Evolutionary conservation across 345 rosid species (phyloP).

Genomic region (Syzygium grande): DNA sequence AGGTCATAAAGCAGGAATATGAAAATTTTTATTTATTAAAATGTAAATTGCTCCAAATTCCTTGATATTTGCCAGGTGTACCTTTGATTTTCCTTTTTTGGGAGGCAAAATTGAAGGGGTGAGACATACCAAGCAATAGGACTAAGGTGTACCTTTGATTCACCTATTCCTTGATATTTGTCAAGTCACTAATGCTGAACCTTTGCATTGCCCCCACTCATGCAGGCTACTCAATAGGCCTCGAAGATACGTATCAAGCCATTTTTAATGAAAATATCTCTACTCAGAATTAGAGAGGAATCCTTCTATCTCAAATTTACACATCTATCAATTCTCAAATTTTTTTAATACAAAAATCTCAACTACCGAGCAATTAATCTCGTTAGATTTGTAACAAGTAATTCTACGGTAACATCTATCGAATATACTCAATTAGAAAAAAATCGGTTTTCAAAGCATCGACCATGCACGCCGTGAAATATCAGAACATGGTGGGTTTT

Average conservation of each 20-base stretch:
- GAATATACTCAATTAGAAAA: background rate
- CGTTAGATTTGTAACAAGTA: background rate
- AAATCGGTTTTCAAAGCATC: background rate
- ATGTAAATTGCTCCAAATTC: background rate
- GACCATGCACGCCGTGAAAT: background rate
- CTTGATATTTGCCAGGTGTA: background rate
- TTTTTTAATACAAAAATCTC: background rate
- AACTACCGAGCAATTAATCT: background rate
- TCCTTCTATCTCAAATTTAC: background rate
- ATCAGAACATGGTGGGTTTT: background rate
- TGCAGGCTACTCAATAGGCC: background rate
- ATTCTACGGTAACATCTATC: background rate
- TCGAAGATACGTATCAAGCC: background rate
- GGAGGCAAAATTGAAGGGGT: background rate
- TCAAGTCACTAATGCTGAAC: background rate
- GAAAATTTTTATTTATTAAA: no score
- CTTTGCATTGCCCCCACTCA: background rate
- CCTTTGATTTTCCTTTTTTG: background rate
- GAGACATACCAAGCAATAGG: background rate
- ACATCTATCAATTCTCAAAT: background rate
- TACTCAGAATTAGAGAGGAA: no score
- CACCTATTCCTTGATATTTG: no score
- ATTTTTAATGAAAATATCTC: background rate
- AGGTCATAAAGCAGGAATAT: no score
- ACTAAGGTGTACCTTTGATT: no score